Evolutionary conservation across 2,329 filamentous ascomycete genomes (phyloP).

Genomic region (Alternaria longipes): DNA sequence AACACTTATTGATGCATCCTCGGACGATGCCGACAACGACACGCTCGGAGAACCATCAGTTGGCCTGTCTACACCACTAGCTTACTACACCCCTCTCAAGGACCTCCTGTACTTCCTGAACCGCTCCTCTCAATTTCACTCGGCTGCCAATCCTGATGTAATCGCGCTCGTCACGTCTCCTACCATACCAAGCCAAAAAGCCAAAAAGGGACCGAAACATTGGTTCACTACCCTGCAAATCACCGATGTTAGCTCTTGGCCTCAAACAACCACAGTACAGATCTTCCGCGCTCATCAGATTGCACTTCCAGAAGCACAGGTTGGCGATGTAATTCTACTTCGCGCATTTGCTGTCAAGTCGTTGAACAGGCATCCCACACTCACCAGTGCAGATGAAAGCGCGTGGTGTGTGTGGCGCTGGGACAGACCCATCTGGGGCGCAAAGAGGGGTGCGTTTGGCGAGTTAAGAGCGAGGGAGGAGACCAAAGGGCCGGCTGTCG

Average conservation of each 20-base stretch:
- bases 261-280: slow-evolving; percentile 45
- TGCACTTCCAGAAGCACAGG: slow-evolving; percentile 52
- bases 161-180: slow-evolving; percentile 54
- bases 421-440: slow-evolving; percentile 41
- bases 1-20: slow-evolving; percentile 23
- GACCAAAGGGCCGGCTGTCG: slow-evolving; percentile 57
- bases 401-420: slow-evolving; percentile 60
- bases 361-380: slow-evolving; percentile 42
- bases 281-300: slow-evolving; percentile 56
- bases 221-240: slow-evolving; percentile 55
- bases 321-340: slow-evolving; percentile 57
- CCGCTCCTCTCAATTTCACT: slow-evolving; percentile 47
- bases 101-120: slow-evolving; percentile 54
- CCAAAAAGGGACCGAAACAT: slow-evolving; percentile 55
- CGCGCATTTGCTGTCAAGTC: slow-evolving; percentile 56
- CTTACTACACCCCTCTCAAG: slow-evolving; percentile 58
- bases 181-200: slow-evolving; percentile 47
- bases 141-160: slow-evolving; percentile 52
- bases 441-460: slow-evolving; percentile 36
- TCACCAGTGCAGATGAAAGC: slow-evolving; percentile 55
- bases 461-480: slow-evolving; percentile 52
- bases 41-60: slow-evolving; percentile 33
- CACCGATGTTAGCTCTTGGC: slow-evolving; percentile 49
- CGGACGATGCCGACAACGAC: slow-evolving; percentile 20
- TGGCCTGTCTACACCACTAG: slow-evolving; percentile 53